Evolutionary conservation across 768 basidiomycete genomes (phyloP).

Genomic region (Gloeopeniophorella convolvens): DNA sequence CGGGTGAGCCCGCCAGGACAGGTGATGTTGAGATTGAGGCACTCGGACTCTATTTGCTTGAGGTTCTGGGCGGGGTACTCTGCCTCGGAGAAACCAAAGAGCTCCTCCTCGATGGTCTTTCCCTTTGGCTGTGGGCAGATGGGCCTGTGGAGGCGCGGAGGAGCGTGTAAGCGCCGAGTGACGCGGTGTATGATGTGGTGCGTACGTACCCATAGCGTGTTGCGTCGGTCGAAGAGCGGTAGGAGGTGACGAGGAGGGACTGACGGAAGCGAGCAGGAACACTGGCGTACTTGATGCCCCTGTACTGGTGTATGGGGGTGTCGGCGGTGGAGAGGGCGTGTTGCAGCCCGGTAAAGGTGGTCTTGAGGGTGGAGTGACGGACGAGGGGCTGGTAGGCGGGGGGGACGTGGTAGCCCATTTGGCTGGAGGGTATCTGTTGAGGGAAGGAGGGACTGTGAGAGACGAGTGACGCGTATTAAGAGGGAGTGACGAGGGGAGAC

Average conservation of each 20-base stretch:
- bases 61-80: conserved; percentile 49
- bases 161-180: not conserved
- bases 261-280: conserved; percentile 73
- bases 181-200: conserved; percentile 3
- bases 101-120: conserved; percentile 48
- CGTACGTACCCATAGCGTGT: conserved; percentile 56
- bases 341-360: conserved; percentile 60
- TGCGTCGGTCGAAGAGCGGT: conserved; percentile 54
- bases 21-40: conserved; percentile 77
- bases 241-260: conserved; percentile 53
- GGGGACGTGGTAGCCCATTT: conserved; percentile 11
- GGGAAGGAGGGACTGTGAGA: not conserved
- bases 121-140: conserved; percentile 63
- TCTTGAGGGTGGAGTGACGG: conserved; percentile 48
- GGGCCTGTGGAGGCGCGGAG: conserved; percentile 38
- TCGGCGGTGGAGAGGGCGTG: conserved; percentile 54
- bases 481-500: not conserved
- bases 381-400: conserved; percentile 29
- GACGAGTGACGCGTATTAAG: not conserved
- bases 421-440: not conserved
- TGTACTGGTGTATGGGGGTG: conserved; percentile 58
- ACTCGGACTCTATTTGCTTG: conserved; percentile 69
- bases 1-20: conserved; percentile 51
- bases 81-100: conserved; percentile 51
- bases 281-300: conserved; percentile 71